Conservation (phyloP, 192 early-diverging fungal species). For the Umbelopsis sp. region DNA sequence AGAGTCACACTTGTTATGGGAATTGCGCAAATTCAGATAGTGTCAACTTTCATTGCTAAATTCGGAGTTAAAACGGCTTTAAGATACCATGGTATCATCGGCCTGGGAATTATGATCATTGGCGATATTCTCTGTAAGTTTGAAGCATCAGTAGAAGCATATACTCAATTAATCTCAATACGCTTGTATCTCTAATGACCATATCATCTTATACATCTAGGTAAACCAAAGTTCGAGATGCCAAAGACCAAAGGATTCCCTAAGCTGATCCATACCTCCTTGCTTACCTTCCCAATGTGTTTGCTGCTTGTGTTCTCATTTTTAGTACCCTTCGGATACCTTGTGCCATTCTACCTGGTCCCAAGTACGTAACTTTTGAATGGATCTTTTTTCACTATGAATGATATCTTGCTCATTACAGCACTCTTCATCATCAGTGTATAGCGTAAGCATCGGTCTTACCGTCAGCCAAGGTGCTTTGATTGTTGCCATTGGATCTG, state of each 20-base stretch:
- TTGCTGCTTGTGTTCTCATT: slow-evolving; percentile 28
- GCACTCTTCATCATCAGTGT: background rate
- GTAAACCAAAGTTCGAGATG: background rate
- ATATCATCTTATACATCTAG: background rate
- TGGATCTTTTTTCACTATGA: background rate
- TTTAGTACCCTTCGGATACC: slow-evolving; percentile 44
- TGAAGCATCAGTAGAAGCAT: too few relatives aligned
- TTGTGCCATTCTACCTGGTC: slow-evolving; percentile 49
- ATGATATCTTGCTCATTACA: background rate
- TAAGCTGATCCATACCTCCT: slow-evolving; percentile 3
- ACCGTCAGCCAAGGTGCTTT: slow-evolving; percentile 39
- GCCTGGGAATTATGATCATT: background rate
- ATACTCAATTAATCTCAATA: background rate
- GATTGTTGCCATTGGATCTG: slow-evolving; percentile 67
- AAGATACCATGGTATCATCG: slow-evolving; percentile 31
- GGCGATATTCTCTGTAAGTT: background rate
- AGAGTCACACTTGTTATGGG: background rate
- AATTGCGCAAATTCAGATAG: background rate
- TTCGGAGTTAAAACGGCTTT: slow-evolving; percentile 30
- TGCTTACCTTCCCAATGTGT: background rate
- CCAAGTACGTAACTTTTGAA: slow-evolving; percentile 20
- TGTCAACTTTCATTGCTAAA: slow-evolving; percentile 21
- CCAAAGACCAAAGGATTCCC: background rate
- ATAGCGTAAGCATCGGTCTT: background rate
- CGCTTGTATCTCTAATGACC: background rate